Percentiles rank a stretch among this genome's conserved stretches.
These are phyloP conservation scores for Annona cherimola DNA, from an alignment of 164 flowering plant genomes.

Conservation along the genomic window DNA sequence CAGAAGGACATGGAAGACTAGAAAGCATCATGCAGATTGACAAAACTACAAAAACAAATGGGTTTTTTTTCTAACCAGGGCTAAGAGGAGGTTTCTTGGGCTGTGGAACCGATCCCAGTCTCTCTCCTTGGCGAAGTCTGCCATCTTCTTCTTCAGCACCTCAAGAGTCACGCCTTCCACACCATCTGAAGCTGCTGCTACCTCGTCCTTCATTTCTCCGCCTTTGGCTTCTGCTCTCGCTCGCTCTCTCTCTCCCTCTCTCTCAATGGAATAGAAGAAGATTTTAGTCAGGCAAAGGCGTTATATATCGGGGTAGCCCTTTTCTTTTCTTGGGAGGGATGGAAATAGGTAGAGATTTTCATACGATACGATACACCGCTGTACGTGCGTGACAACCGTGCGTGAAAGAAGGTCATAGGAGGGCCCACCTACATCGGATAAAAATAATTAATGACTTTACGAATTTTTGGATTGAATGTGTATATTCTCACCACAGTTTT, in stretches of 20 bases:
- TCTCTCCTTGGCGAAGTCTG: conserved; percentile 23
- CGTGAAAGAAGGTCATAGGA: too few relatives aligned
- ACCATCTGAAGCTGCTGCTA: conserved; percentile 1
- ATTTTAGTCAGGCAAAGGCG: background rate
- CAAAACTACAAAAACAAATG: background rate
- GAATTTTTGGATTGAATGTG: too few relatives aligned
- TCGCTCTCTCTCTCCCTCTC: background rate
- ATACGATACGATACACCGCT: background rate
- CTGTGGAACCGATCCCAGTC: conserved; percentile 29
- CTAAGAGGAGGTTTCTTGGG: conserved; percentile 25
- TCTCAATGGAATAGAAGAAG: background rate
- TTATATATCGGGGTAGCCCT: background rate
- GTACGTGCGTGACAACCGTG: too few relatives aligned
- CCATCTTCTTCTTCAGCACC: conserved; percentile 22
- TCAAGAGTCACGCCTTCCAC: conserved; percentile 17
- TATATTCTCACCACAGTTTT: too few relatives aligned
- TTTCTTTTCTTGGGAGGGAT: background rate
- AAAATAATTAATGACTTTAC: too few relatives aligned
- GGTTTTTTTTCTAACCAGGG: conserved; percentile 11
- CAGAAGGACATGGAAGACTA: background rate
- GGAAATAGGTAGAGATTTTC: background rate
- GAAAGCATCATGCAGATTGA: background rate
- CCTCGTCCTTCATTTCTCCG: conserved; percentile 14
- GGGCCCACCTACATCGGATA: too few relatives aligned
- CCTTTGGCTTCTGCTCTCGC: background rate